A percentile compares a stretch with the other conserved stretches of the same genome.
Conservation (phyloP, 179 eudicot species). For the Beta lomatogona region DNA sequence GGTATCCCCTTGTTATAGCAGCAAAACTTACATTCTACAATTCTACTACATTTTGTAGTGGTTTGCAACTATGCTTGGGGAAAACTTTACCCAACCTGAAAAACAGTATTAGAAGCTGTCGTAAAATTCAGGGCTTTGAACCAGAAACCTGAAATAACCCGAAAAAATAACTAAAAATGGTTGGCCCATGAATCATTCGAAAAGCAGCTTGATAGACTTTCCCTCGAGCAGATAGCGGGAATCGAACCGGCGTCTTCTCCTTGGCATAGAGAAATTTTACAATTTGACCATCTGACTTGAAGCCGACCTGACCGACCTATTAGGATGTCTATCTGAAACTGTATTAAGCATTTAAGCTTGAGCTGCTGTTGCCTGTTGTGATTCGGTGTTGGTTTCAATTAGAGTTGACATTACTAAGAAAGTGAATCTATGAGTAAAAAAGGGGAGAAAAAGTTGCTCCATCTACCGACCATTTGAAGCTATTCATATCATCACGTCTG, state of each 20-base stretch:
- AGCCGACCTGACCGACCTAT: neutral
- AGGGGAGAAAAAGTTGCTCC: neutral
- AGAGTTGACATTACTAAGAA: conserved; percentile 5
- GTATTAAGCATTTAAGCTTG: neutral
- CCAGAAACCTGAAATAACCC: no score
- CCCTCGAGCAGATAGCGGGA: no score
- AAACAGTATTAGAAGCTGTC: neutral
- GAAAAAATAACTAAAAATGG: no score
- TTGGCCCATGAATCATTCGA: no score
- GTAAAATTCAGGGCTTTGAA: neutral
- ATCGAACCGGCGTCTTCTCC: no score
- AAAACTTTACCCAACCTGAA: neutral
- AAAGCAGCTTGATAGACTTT: no score
- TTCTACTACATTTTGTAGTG: neutral
- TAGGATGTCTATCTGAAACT: neutral
- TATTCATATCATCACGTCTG: neutral
- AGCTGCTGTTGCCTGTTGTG: neutral
- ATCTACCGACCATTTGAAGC: neutral
- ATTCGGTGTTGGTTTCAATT: neutral
- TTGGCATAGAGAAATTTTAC: no score
- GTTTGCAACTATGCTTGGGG: neutral
- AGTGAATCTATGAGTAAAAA: neutral
- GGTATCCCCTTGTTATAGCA: neutral
- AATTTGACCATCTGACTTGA: neutral
- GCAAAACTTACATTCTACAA: neutral